Evolutionary conservation across 2,329 filamentous ascomycete genomes (phyloP).

Genomic region (Paraconiothyrium sp.): DNA sequence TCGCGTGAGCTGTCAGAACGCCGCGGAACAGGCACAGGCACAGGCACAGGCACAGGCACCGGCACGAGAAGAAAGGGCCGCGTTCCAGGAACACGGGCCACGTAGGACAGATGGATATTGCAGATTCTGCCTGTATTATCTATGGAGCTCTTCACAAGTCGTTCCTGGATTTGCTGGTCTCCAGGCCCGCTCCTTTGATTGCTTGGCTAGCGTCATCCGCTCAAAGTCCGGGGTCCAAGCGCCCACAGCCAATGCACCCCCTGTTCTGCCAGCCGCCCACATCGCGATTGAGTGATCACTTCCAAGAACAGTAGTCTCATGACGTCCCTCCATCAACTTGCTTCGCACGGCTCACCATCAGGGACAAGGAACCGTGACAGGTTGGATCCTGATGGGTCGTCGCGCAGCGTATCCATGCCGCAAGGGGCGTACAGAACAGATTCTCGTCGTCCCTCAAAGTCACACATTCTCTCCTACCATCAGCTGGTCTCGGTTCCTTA

Average conservation of each 20-base stretch:
- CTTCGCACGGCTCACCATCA: constrained; percentile 17
- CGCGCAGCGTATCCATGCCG: not conserved
- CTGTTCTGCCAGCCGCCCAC: constrained; percentile 24
- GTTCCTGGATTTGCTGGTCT: constrained; percentile 3
- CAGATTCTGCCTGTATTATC: not conserved
- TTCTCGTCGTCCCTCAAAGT: constrained; percentile 5
- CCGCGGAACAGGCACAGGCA: no score
- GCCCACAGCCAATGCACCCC: constrained; percentile 30
- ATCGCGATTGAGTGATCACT: constrained; percentile 42
- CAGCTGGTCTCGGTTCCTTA: constrained; percentile 6
- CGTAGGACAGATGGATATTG: not conserved
- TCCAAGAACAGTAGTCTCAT: constrained; percentile 38
- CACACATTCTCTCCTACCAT: constrained; percentile 8
- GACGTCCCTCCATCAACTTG: constrained; percentile 33
- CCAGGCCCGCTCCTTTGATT: constrained; percentile 12
- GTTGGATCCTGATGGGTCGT: constrained; percentile 1
- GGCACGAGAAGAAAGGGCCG: not conserved
- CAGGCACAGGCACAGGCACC: no score
- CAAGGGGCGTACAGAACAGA: not conserved
- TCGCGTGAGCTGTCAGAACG: constrained; percentile 10
- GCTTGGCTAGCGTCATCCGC: constrained; percentile 29
- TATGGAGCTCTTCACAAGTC: not conserved
- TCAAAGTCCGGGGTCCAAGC: constrained; percentile 18
- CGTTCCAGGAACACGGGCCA: not conserved
- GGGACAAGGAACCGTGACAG: constrained; percentile 17